Evolutionary conservation across 352 stramenopile genomes (phyloP), one percentile per base, ranked within the genome.

Genomic region (Aphanomyces invadans): DNA sequence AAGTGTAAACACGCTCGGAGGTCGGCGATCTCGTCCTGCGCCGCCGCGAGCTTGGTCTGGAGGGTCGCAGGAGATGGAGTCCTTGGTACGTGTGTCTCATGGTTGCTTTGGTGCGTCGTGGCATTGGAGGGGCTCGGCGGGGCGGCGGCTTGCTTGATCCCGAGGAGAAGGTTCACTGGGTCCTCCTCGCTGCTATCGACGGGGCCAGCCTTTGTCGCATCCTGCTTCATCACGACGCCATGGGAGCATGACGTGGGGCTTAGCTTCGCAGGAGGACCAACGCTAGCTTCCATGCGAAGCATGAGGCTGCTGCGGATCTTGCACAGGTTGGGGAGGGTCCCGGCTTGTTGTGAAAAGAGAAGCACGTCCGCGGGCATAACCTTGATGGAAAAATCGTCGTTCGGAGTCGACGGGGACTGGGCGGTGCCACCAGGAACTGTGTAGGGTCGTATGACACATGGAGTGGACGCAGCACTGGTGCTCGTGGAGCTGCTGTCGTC

Each of bases 141-240:
- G 19, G 15, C 21, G 21, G 42, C 26, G 21, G 59, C 59, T 33
- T 65, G 36, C 26, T 65, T 65, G 46, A 65, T 65, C 4, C 59
- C 59, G 0, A 65, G 19, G 19, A 65, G 46, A 12, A 65, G 36
- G 29, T 65, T 65, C 26, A 65, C 59, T 15, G 59, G 59, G 29
- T 65, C 59, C 1, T 65, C 59, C 15, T 42, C 36, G 36, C 36
- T 42, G 36, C 36, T n/a, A n/a, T n/a, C n/a, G n/a, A n/a, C n/a
- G n/a, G n/a, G 36, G 36, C 15, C 36, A 7, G 36, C 15, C 36
- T n/a, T n/a, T n/a, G n/a, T n/a, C n/a, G 19, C 32, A 12, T 36
- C 38, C 19, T 62, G 15, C 29, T 57, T 45, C 29, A 1, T 28
- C 23, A 21, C 29, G 23, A 57, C 38, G 38, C 44, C 10, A 9